Conservation (phyloP, 352 stramenopile species). For the Phytophthora lateralis region DNA sequence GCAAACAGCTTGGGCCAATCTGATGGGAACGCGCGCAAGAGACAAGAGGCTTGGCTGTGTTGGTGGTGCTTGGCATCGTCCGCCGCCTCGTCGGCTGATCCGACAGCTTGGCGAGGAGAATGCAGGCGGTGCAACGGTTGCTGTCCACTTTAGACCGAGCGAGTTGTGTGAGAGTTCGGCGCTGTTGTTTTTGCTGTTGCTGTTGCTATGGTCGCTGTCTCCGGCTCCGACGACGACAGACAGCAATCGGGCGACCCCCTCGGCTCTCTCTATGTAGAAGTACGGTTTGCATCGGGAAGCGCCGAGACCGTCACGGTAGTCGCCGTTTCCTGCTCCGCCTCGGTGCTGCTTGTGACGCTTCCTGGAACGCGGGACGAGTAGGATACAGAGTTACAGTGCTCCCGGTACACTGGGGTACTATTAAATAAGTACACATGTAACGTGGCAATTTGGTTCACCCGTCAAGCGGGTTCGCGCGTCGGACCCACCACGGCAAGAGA, state of each 20-base stretch:
- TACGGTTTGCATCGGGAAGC: conserved; percentile 29
- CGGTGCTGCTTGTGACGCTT: conserved; percentile 1
- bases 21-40: conserved; percentile 34
- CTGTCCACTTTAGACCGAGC: neutral
- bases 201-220: neutral
- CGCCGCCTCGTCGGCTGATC: conserved; percentile 7
- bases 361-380: no score
- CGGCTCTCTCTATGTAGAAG: conserved; percentile 38
- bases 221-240: neutral
- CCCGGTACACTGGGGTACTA: no score
- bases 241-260: conserved; percentile 6
- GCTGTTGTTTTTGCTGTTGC: neutral
- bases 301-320: conserved; percentile 23
- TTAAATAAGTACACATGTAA: no score
- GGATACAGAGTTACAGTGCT: no score
- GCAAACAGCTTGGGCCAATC: conserved; percentile 27
- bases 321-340: conserved; percentile 11
- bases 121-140: conserved; percentile 10
- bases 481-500: conserved; percentile 10
- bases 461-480: conserved; percentile 24
- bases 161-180: neutral
- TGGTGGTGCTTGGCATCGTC: conserved; percentile 7
- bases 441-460: conserved; percentile 13
- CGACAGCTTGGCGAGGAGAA: conserved; percentile 18
- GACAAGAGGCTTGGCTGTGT: conserved; percentile 9